Evolutionary conservation across 2,329 filamentous ascomycete genomes (phyloP).

Genomic region (Nemania sp.): DNA sequence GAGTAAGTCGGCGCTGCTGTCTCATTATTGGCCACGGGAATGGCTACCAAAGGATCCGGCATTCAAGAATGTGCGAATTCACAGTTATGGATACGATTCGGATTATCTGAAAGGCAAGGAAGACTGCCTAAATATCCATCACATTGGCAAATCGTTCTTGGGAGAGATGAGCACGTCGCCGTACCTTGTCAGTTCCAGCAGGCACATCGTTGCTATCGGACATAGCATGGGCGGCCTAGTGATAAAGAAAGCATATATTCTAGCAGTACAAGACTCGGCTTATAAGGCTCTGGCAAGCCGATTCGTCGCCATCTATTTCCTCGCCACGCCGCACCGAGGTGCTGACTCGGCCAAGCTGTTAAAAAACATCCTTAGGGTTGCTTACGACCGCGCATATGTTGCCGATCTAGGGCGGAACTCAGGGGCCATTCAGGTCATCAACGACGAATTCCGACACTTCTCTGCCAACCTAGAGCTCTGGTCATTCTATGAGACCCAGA

Average conservation of each 20-base stretch:
- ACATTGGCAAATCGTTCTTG: conserved; percentile 9
- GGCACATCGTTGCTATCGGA: conserved; percentile 6
- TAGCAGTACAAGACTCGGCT: conserved; percentile 8
- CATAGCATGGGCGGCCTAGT: conserved; percentile 21
- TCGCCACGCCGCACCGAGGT: conserved; percentile 16
- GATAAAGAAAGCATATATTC: conserved; percentile 16
- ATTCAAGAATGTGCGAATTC: conserved; percentile 38
- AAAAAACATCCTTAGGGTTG: conserved; percentile 7
- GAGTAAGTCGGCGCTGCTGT: not conserved
- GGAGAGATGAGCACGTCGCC: conserved; percentile 4
- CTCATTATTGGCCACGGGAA: conserved; percentile 46
- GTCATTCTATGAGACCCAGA: conserved; percentile 20
- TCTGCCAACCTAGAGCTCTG: conserved; percentile 2
- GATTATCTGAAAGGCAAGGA: conserved; percentile 34
- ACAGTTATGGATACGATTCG: conserved; percentile 44
- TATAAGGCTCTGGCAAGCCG: conserved; percentile 1
- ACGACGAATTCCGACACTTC: conserved; percentile 15
- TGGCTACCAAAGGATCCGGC: conserved; percentile 43
- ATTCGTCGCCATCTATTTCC: conserved; percentile 15
- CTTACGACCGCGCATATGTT: conserved; percentile 8
- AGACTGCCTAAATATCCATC: conserved; percentile 1
- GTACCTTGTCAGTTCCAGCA: not conserved
- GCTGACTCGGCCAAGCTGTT: conserved; percentile 11
- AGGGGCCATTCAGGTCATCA: conserved; percentile 7
- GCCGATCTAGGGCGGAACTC: conserved; percentile 5